Evolutionary conservation across 495 filamentous ascomycete species (phyloP).

Genomic region (Podospora didyma): DNA sequence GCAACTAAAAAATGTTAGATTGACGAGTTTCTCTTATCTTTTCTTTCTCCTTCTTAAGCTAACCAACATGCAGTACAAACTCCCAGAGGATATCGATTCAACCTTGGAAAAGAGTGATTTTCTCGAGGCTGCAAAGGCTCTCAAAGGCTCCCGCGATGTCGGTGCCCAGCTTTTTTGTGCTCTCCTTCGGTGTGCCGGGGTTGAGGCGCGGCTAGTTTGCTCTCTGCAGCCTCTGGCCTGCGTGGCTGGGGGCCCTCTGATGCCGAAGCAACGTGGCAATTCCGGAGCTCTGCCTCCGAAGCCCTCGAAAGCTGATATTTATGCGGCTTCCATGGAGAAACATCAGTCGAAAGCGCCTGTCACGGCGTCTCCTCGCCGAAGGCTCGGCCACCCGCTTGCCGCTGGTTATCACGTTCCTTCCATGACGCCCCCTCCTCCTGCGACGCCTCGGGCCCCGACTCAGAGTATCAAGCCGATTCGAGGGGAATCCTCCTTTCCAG

Average conservation of each 20-base stretch:
- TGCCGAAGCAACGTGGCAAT: slow-evolving; percentile 42
- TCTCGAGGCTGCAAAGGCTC: slow-evolving; percentile 54
- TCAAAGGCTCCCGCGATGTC: slow-evolving; percentile 80
- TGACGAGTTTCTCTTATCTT: slow-evolving; percentile 10
- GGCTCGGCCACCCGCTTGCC: slow-evolving; percentile 42
- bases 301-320: slow-evolving; percentile 22
- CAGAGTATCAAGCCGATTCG: slow-evolving; percentile 39
- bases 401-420: slow-evolving; percentile 34
- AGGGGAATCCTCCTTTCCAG: slow-evolving; percentile 64
- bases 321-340: slow-evolving; percentile 30
- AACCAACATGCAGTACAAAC: slow-evolving; percentile 38
- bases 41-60: slow-evolving; percentile 9
- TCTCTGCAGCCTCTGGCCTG: slow-evolving; percentile 85
- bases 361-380: slow-evolving; percentile 26
- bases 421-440: slow-evolving; percentile 13
- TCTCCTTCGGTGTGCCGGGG: slow-evolving; percentile 68
- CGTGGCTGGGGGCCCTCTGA: slow-evolving; percentile 46
- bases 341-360: slow-evolving; percentile 20
- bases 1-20: slow-evolving; percentile 54
- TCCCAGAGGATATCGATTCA: slow-evolving; percentile 50
- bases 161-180: slow-evolving; percentile 90
- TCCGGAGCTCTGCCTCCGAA: neutral
- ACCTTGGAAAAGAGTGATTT: slow-evolving; percentile 66
- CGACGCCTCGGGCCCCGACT: slow-evolving; percentile 17
- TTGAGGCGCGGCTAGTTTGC: slow-evolving; percentile 85